Base-by-base conservation (phyloP, 768 basidiomycete species). In the Chalciporus sphaerocephalus region DNA sequence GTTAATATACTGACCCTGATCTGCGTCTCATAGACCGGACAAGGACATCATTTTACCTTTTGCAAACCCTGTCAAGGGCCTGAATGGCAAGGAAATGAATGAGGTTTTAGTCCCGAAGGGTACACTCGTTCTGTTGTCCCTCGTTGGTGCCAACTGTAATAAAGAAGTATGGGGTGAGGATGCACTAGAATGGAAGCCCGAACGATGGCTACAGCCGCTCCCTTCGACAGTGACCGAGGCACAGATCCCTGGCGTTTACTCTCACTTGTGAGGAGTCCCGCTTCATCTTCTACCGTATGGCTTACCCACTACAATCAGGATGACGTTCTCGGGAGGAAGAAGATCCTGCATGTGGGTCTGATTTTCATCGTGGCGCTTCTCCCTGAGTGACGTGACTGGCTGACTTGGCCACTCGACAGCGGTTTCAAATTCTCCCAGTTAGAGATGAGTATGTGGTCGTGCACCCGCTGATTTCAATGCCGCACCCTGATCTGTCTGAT, bases 141-240 rank as follows among this genome's bases (percentile, higher is more conserved):
- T 30, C 12, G 3, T 30, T 30, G 28, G 28, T 15, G 28, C 28
- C 28, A 78, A 78, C 46, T 56, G 65, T 15, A 67, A 72, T 51
- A 66, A 64, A 12, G 60, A 61, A 1, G 52, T 76, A 3, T 78
- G 75, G 76, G 78, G 76, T 8, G 54, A 59, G 10, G 75, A 79
- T 47, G 68, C 72, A 2, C 45, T 55, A n/a, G 70, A 75, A 44
- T 78, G 74, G 74, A 76, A 74, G 50, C 76, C 76, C 1, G 74
- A 78, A 51, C 59, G 76, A 16, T 78, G 76, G 76, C 59, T 76
- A 1, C 51, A 60, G 3, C 65, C 65, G 0, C 57, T 74, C 15
- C 74, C 73, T 6, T 55, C 67, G 6, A 40, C 54, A n/a, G 54
- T 76, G 2, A 45, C 42, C 2, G 60, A 68, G 11, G 71, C 73